Percentiles rank a stretch among this genome's conserved stretches.
phyloP scores from a whole-genome alignment of 306 rosid species.

The Prosopis cineraria region DNA sequence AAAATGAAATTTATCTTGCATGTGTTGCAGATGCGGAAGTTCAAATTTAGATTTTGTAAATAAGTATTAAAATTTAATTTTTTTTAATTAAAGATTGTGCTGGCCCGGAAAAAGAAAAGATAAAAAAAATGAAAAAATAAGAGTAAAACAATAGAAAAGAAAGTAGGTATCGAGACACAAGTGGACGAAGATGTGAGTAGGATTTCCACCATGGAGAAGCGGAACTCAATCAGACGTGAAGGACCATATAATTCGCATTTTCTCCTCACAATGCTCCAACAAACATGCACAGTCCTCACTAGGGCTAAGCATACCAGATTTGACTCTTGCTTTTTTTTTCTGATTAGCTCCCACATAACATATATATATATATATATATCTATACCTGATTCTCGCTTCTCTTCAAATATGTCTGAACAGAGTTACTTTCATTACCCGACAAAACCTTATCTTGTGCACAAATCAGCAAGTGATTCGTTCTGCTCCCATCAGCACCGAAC shows the following conservation, averaged over 20 bases:
- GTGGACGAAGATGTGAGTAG: slow-evolving; percentile 45
- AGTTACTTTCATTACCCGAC: neutral
- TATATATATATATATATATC: neutral
- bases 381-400: neutral
- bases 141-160: slow-evolving; percentile 28
- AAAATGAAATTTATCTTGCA: too few relatives aligned
- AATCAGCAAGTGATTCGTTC: neutral
- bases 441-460: neutral
- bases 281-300: slow-evolving; percentile 1
- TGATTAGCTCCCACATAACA: neutral
- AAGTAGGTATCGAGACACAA: slow-evolving; percentile 32
- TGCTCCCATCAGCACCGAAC: neutral
- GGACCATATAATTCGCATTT: slow-evolving; percentile 22
- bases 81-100: too few relatives aligned
- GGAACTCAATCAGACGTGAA: slow-evolving; percentile 37
- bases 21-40: too few relatives aligned
- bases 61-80: too few relatives aligned
- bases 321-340: slow-evolving; percentile 31
- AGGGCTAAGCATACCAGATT: slow-evolving; percentile 31
- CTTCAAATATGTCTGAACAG: neutral
- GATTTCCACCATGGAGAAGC: slow-evolving; percentile 51
- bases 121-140: too few relatives aligned
- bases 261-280: neutral
- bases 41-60: too few relatives aligned
- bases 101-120: too few relatives aligned